A percentile compares a stretch with the other conserved stretches of the same genome.
phyloP scores from a whole-genome alignment of 306 rosid species.

The Cicer pinnatifidum region DNA sequence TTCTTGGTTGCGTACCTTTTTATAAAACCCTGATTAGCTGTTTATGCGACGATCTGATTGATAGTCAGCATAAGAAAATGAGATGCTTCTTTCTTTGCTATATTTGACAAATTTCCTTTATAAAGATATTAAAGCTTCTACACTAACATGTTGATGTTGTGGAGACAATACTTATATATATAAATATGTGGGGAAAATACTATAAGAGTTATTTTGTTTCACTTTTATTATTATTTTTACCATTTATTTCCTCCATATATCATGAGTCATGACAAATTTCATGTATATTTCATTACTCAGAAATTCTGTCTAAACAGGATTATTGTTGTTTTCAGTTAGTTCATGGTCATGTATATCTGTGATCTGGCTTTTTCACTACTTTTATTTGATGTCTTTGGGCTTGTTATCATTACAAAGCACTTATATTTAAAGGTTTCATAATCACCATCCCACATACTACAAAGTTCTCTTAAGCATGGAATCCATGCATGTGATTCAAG shows the following conservation, averaged over 20 bases:
- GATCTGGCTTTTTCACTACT: not conserved
- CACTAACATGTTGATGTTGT: not conserved
- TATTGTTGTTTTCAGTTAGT: not conserved
- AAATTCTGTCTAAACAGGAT: not conserved
- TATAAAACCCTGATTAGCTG: not conserved
- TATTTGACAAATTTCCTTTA: not conserved
- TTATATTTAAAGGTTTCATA: constrained; percentile 1
- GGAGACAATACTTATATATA: not conserved
- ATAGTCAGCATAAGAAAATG: not conserved
- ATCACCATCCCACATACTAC: not conserved
- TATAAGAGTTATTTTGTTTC: not conserved
- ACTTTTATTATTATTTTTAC: not conserved
- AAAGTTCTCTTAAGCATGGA: constrained; percentile 12
- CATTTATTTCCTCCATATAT: constrained; percentile 9
- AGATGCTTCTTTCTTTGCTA: not conserved
- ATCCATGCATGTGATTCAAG: not conserved
- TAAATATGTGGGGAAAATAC: not conserved
- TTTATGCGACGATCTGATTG: not conserved
- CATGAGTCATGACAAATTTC: constrained; percentile 1
- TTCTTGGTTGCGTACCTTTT: not conserved
- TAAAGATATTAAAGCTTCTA: not conserved
- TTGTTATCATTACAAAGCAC: not conserved
- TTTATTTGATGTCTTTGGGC: not conserved
- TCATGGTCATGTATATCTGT: not conserved
- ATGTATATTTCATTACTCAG: not conserved